phyloP scores from a whole-genome alignment of 106 monocot genomes.

The Gastrodia elata region DNA sequence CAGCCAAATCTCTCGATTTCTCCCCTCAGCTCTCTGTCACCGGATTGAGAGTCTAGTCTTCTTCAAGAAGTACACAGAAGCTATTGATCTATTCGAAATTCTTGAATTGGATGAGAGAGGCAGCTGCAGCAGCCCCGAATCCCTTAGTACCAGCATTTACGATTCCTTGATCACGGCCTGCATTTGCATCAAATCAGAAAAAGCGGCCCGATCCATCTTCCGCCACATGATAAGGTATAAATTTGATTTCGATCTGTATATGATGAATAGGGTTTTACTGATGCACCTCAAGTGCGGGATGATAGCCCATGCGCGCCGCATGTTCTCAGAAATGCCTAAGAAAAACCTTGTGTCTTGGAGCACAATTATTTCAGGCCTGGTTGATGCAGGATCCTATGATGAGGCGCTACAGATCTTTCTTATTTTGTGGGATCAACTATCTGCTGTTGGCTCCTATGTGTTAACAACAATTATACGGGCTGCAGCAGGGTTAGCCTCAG shows the following conservation, averaged over 20 bases:
- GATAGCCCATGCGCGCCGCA: slow-evolving; percentile 34
- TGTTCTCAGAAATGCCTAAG: slow-evolving; percentile 69
- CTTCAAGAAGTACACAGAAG: slow-evolving; percentile 47
- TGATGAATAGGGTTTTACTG: slow-evolving; percentile 54
- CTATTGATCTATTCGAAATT: slow-evolving; percentile 75
- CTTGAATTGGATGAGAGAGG: slow-evolving; percentile 15
- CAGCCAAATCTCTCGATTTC: neutral
- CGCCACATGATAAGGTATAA: slow-evolving; percentile 35
- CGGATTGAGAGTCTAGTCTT: slow-evolving; percentile 57
- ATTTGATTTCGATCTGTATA: slow-evolving; percentile 58
- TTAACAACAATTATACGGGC: slow-evolving; percentile 43
- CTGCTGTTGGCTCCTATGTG: slow-evolving; percentile 27
- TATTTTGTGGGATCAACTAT: slow-evolving; percentile 31
- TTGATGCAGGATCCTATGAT: slow-evolving; percentile 28
- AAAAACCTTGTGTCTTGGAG: slow-evolving; percentile 50
- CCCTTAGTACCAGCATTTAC: slow-evolving; percentile 32
- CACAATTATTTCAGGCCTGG: slow-evolving; percentile 54
- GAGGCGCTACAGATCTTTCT: slow-evolving; percentile 58
- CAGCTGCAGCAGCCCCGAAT: neutral
- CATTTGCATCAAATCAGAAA: slow-evolving; percentile 32
- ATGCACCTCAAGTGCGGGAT: slow-evolving; percentile 72
- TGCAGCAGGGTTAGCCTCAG: slow-evolving; percentile 25
- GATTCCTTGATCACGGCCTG: slow-evolving; percentile 57
- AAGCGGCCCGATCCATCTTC: slow-evolving; percentile 34
- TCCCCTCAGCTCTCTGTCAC: slow-evolving; percentile 16